Base-by-base conservation (phyloP, 805 yeast species). In the Saturnispora quitensis region DNA sequence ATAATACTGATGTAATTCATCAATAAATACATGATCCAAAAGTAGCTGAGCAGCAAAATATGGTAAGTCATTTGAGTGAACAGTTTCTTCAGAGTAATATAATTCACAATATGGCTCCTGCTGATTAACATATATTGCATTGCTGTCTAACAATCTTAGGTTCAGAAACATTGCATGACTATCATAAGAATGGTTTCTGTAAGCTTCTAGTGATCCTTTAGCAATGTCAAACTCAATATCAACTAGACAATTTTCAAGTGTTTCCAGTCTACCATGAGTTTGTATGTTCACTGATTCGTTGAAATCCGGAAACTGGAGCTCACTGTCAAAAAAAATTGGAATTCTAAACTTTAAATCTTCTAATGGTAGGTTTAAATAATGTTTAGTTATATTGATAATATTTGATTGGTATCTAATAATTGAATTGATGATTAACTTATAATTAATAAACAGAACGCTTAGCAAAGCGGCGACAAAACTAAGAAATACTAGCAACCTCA, bases 261-360 rank as follows among this genome's bases (percentile, higher is more conserved):
- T 33, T n/a, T 64, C 59, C 42, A 81, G 53, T 44, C 75, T 66
- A 15, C 69, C 66, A 53, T 75, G 70, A 2, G 78, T 59, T 57
- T 79, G 78, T 12, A 71, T 59, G 53, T 76, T 75, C 1, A 76
- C 61, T 1, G 85, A 89, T 43, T 72, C 72, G 1, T 74, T 76
- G 18, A 89, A 60, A 62, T 89, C 96, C 0, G 91, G 90, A 57
- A 82, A 81, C 17, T 68, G 64, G 56, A 80, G 73, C 10, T 73
- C 72, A 1, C 65, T 58, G n/a, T 66, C 64, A 22, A 73, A 57
- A 46, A 67, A 71, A 3, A 77, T 68, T 0, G 79, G 80, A 5
- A 78, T 68, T 2, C 59, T 66, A 42, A 79, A 50, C 24, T 64
- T 64, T 2, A 78, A 54, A 58, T 78, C 82, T 22, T 65, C 57